Conservation (phyloP, 2,329 filamentous ascomycete genomes). For the Monosporascus sp. region DNA sequence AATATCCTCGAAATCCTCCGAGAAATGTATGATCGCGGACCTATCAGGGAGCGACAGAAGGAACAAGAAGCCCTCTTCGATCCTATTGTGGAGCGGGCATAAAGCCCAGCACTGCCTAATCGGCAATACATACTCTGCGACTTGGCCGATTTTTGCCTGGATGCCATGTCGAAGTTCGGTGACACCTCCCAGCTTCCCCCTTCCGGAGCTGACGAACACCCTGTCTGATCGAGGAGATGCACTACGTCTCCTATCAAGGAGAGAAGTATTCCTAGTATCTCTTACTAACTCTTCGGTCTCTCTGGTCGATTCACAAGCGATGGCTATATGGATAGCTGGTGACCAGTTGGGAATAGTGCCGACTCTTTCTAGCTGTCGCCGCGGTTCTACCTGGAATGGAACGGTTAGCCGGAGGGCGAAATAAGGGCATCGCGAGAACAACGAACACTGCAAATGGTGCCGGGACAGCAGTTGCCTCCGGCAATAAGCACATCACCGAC, state of each 20-base stretch:
- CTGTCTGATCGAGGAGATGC: conserved; percentile 40
- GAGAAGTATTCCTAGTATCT: conserved; percentile 39
- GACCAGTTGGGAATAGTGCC: conserved; percentile 63
- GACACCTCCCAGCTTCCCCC: conserved; percentile 56
- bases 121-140: conserved; percentile 45
- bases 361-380: conserved; percentile 47
- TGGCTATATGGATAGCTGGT: conserved; percentile 50
- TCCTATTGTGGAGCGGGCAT: conserved; percentile 15
- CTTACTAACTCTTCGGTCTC: conserved; percentile 34
- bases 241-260: conserved; percentile 16
- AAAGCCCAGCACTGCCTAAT: conserved; percentile 53
- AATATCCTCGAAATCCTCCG: conserved; percentile 41
- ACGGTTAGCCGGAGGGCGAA: conserved; percentile 2
- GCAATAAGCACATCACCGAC: conserved; percentile 74
- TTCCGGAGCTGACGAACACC: conserved; percentile 63
- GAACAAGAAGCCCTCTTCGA: conserved; percentile 32
- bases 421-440: background rate
- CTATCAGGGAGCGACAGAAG: conserved; percentile 46
- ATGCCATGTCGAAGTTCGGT: conserved; percentile 66
- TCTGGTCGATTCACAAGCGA: conserved; percentile 31
- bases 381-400: conserved; percentile 43
- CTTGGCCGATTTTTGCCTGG: conserved; percentile 60
- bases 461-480: conserved; percentile 72
- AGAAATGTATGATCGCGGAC: conserved; percentile 44
- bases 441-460: conserved; percentile 67